Evolutionary conservation across 2,329 filamentous ascomycete genomes (phyloP), one percentile per base, ranked within the genome.

Genomic region (Botrytis byssoidea): DNA sequence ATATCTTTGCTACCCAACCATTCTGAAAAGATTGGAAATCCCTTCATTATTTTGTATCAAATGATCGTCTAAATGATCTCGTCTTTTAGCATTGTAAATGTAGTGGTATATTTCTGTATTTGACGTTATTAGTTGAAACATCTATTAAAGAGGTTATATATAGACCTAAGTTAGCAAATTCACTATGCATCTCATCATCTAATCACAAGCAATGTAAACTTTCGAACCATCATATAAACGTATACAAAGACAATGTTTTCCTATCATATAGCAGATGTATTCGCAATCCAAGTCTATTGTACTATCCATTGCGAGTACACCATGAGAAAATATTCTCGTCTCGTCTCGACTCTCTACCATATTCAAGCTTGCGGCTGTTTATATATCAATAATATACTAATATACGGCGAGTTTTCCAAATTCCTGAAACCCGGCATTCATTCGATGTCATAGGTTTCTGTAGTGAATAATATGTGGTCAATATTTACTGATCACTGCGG

Each of bases 361-460:
- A 64, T 10, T 2, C 25, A 7, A 42, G 4, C 60, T 29, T 42
- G 16, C 14, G 4, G 37, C 8, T n/a, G 0, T 57, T 57, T 29
- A 18, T 8, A 29, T 8, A 32, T 29, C n/a, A 29, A 9, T 18
- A 3, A 2, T 10, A 40, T 29, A 5, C 0, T 18, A 3, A 2
- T 10, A 40, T 29, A 5, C 0, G 40, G 7, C 12, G 20, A 10
- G 5, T 16, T 25, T n/a, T 61, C 4, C 6, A 40, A n/a, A 4
- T 42, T 8, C 16, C 12, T 29, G 16, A 29, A 42, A 0, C 3
- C 8, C 20, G 7, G 25, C 1, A 64, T 42, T 18, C 37, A 16
- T 4, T 29, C 14, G 4, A 12, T 12, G 16, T 4, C 25, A 64
- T 42, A 37, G 9, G 35, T 42, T 42, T 29, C 16, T 14, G 25